Conservation (phyloP, 345 rosid genomes). For the Syzygium jambos region DNA sequence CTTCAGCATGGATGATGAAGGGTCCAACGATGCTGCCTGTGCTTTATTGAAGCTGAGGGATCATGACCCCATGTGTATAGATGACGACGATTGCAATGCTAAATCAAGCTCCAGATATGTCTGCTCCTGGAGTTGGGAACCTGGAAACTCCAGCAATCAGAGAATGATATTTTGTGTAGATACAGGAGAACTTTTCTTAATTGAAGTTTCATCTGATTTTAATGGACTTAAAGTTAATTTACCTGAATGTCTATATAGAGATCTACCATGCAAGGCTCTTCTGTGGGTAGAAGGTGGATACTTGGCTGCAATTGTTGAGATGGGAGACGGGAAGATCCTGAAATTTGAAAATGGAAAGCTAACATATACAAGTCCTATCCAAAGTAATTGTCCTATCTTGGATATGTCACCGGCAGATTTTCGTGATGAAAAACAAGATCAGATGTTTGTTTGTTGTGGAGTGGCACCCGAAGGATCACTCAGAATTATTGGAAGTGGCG, state of each 20-base stretch:
- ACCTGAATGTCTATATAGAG: constrained; percentile 78
- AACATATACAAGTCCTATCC: constrained; percentile 48
- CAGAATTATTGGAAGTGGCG: constrained; percentile 83
- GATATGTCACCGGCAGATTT: constrained; percentile 83
- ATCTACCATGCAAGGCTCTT: constrained; percentile 71
- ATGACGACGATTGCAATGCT: constrained; percentile 39
- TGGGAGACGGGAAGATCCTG: constrained; percentile 90
- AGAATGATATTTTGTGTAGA: constrained; percentile 77
- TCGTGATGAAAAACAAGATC: constrained; percentile 84
- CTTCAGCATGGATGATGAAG: constrained; percentile 68
- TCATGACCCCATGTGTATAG: constrained; percentile 98
- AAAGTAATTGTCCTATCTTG: constrained; percentile 87
- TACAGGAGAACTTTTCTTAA: constrained; percentile 80
- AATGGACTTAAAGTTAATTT: constrained; percentile 45
- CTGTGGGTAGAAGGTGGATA: constrained; percentile 87
- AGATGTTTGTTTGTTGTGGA: constrained; percentile 95
- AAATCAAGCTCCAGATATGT: constrained; percentile 50
- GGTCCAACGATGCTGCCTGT: constrained; percentile 90
- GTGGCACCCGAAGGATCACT: constrained; percentile 95
- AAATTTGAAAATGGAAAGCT: constrained; percentile 67
- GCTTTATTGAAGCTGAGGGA: constrained; percentile 90
- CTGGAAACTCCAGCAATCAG: constrained; percentile 44
- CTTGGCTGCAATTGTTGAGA: constrained; percentile 73
- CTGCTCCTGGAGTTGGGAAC: constrained; percentile 96
- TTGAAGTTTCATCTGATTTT: constrained; percentile 47